Percentiles rank a stretch among this genome's conserved stretches.
Conservation (phyloP, 352 stramenopile genomes). For the Globisporangium sylvaticum region DNA sequence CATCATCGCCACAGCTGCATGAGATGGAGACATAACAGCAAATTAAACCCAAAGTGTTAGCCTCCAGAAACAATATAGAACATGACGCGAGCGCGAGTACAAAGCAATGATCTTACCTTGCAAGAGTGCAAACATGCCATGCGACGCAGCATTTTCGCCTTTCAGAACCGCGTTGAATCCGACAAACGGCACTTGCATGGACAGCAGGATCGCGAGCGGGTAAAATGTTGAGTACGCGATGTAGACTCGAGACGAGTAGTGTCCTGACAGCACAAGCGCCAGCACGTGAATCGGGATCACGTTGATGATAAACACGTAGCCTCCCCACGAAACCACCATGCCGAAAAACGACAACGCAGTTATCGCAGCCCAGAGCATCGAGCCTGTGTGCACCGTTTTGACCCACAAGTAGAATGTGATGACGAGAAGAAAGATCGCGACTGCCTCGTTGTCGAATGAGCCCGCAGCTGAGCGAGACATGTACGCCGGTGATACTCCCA, state of each 20-base stretch:
- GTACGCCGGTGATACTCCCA: constrained; percentile 95
- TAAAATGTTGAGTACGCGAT: constrained; percentile 98
- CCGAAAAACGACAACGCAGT: constrained; percentile 93
- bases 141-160: constrained; percentile 65
- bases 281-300: constrained; percentile 95
- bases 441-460: constrained; percentile 98
- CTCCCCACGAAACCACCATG: constrained; percentile 96
- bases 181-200: constrained; percentile 98
- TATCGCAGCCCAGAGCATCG: constrained; percentile 61
- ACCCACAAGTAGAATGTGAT: constrained; percentile 98
- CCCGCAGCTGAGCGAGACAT: constrained; percentile 96
- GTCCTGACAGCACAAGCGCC: constrained; percentile 85
- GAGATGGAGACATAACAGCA: neutral
- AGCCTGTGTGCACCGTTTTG: constrained; percentile 66
- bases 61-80: neutral
- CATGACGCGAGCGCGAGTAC: neutral
- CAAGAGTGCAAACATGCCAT: constrained; percentile 93
- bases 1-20: constrained; percentile 46
- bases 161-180: constrained; percentile 94
- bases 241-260: constrained; percentile 93
- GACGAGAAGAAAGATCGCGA: constrained; percentile 97
- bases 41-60: neutral
- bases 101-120: constrained; percentile 42
- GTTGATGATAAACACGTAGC: constrained; percentile 99
- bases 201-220: constrained; percentile 91